Evolutionary conservation across 208 protist species (phyloP).

Genomic region (Acanthamoeba lenticulata): DNA sequence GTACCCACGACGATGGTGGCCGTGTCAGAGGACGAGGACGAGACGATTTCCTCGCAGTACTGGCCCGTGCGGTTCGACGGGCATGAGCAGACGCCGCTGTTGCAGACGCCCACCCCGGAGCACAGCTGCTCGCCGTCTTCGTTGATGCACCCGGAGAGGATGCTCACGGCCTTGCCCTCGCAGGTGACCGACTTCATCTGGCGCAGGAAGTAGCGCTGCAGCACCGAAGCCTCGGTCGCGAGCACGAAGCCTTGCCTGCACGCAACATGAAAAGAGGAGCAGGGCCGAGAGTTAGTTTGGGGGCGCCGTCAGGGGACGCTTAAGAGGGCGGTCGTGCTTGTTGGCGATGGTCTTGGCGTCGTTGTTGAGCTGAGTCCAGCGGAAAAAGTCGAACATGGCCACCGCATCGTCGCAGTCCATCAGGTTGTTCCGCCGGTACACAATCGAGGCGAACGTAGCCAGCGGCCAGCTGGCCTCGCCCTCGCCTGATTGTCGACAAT

Average conservation of each 20-base stretch:
- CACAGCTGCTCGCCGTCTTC: too few species aligned
- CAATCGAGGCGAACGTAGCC: background rate
- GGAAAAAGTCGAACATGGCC: background rate
- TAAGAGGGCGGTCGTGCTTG: background rate
- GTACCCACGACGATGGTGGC: too few species aligned
- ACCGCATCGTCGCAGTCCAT: background rate
- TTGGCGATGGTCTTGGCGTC: background rate
- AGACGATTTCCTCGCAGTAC: too few species aligned
- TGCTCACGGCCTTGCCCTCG: background rate
- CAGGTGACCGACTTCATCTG: background rate
- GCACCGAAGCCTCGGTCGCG: background rate
- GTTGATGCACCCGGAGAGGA: too few species aligned
- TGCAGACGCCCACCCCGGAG: too few species aligned
- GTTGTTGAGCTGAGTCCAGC: background rate
- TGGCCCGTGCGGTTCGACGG: too few species aligned
- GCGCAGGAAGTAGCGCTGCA: background rate
- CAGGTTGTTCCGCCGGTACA: background rate
- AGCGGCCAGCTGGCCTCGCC: background rate
- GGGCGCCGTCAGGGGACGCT: background rate
- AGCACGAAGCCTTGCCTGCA: background rate
- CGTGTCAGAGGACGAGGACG: too few species aligned
- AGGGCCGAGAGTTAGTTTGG: background rate
- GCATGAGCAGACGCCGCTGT: too few species aligned
- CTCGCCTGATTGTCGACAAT: background rate
- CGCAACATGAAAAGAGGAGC: background rate